Percentiles rank a stretch among this genome's conserved stretches.
phyloP scores from a whole-genome alignment of 768 basidiomycete genomes.

The Paxillus involutus region DNA sequence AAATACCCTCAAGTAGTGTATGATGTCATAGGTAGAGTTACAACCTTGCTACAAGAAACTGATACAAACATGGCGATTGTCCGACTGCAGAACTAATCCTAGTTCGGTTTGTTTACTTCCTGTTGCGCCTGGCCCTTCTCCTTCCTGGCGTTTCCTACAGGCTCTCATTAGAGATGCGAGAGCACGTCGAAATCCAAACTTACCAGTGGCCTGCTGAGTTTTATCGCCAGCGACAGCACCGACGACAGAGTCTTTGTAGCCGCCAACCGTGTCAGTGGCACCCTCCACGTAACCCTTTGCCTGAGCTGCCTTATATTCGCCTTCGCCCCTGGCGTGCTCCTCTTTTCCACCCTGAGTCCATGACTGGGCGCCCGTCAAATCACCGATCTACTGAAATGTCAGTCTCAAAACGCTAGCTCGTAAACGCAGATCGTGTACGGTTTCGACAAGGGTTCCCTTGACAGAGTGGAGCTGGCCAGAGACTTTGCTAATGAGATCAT shows the following conservation, averaged over 20 bases:
- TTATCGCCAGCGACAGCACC: conserved; percentile 59
- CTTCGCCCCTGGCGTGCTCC: conserved; percentile 50
- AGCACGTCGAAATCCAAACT: neutral
- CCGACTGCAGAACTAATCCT: neutral
- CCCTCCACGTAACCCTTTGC: conserved; percentile 54
- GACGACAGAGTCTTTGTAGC: conserved; percentile 53
- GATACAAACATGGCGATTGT: neutral
- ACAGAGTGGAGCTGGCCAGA: conserved; percentile 36
- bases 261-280: conserved; percentile 40
- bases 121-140: conserved; percentile 59
- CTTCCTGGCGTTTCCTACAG: conserved; percentile 48
- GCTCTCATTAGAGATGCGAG: neutral
- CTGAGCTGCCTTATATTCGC: conserved; percentile 46
- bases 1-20: too few relatives aligned
- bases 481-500: conserved; percentile 27
- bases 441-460: conserved; percentile 37
- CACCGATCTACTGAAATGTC: conserved; percentile 34
- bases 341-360: conserved; percentile 49
- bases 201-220: conserved; percentile 49
- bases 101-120: conserved; percentile 43
- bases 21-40: too few relatives aligned
- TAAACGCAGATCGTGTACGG: conserved; percentile 17
- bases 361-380: conserved; percentile 39
- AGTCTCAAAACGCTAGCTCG: neutral
- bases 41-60: neutral